Conservation (phyloP, 2,329 filamentous ascomycete species). For the Talaromyces rugulosus region DNA sequence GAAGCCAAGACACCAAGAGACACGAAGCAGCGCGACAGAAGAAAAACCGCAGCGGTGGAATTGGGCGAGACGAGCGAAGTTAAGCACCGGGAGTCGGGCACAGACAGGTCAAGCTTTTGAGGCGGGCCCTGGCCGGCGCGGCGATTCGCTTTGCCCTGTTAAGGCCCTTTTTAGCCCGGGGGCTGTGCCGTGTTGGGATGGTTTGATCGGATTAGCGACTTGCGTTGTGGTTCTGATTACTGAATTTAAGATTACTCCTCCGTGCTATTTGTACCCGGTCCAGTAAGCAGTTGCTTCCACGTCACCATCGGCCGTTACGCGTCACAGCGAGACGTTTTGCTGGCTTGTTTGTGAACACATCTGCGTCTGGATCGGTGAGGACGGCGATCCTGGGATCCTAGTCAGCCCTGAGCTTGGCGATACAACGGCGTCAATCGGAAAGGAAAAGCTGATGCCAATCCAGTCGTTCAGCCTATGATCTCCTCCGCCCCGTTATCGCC, state of each 20-base stretch:
- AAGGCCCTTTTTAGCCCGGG: conserved; percentile 1
- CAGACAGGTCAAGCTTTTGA: conserved; percentile 14
- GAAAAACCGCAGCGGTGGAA: conserved; percentile 1
- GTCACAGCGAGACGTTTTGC: background rate
- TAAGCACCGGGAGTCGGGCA: conserved; percentile 8
- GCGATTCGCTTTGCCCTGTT: conserved; percentile 7
- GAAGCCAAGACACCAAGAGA: background rate
- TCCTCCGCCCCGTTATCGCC: background rate
- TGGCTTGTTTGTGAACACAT: background rate
- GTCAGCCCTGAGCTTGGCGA: background rate
- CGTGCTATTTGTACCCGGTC: background rate
- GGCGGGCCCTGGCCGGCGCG: conserved; percentile 10
- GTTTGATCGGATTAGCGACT: background rate
- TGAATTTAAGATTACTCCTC: background rate
- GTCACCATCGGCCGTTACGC: background rate
- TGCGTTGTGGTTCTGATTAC: background rate
- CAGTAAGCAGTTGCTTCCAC: background rate
- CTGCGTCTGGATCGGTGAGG: background rate
- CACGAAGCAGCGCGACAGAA: background rate
- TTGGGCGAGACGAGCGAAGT: background rate
- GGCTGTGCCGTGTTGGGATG: background rate
- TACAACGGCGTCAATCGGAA: background rate
- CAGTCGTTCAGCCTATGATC: background rate
- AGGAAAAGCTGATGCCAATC: background rate
- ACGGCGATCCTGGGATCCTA: background rate